Evolutionary conservation across 2,329 filamentous ascomycete genomes (phyloP), one percentile per base, ranked within the genome.

Genomic region (Fusarium gaditjirri): DNA sequence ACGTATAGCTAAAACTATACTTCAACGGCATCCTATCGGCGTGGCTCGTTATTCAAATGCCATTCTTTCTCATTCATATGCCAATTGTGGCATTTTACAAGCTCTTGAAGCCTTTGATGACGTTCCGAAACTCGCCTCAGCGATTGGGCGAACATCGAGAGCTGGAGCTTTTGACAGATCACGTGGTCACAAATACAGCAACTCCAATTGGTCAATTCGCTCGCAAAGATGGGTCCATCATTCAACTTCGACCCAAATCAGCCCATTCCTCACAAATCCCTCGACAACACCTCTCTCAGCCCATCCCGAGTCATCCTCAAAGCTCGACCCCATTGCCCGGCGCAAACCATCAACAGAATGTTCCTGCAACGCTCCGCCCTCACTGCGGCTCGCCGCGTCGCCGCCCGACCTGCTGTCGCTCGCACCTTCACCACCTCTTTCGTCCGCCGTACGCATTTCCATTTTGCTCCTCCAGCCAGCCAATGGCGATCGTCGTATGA

Each of bases 301-400:
- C 70, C 67, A 76, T 67, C 65, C 56, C 65, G 68, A 70, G 70
- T 65, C 74, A 73, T 67, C 70, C 64, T 49, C 63, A 60, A 66
- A 73, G 65, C 70, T 72, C 68, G 68, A 65, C 67, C 65, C 63
- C 67, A 74, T 75, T 71, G 65, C 65, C 50, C 61, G 70, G 68
- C 75, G 68, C 74, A 75, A 70, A 67, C 68, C 65, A 67, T 71
- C 52, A 64, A 66, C 64, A 73, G 78, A 81, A 81, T 92, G 90
- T 89, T 91, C 77, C 81, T 91, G 81, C 88, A 90, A 86, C 90
- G 90, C 81, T 86, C 89, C 79, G 89, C 86, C 81, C 79, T 89
- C 75, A 83, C 86, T 76, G 88, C 85, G 80, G 89, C 88, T 79
- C 89, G 90, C 81, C 88, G 90, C 75, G 82, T 79, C 69, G 89